Evolutionary conservation across 2,329 filamentous ascomycete genomes (phyloP), one percentile per base, ranked within the genome.

Genomic region (Penicillium expansum): DNA sequence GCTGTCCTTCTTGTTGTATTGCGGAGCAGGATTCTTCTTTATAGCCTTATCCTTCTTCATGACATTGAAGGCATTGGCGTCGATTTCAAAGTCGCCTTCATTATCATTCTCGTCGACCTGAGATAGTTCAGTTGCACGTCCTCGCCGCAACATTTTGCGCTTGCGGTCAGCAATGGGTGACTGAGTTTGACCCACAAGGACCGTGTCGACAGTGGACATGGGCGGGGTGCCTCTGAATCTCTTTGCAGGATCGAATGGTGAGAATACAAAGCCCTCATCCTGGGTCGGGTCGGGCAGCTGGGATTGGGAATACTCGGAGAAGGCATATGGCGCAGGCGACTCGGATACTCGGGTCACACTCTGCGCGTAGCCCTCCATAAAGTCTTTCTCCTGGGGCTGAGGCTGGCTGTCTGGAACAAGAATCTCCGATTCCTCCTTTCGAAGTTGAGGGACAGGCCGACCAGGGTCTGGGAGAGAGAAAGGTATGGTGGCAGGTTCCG

Each of bases 1-100:
- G 76, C 91, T 95, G 72, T 89, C 92, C 74, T 91, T 92, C 74
- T 88, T 90, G 76, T 96, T 84, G 66, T 92, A 96, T 1, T 47
- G 16, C 4, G 80, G 79, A 16, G 82, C 79, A 6, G 77, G 76
- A 50, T 82, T 79, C 65, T 84, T 83, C 39, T 71, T 77, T 6
- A 84, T 82, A 4, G 82, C 86, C 68, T 87, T 87, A 63, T 84
- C 86, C 68, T 87, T 87, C 64, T 84, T 85, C 84, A 96, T 85
- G 35, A 87, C 74, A 54, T 83, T 80, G 70, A 94, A 95, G 0
- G 87, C 89, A 61, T 80, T 78, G 3, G 74, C 73, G 42, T 73
- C 63, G 27, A 74, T 74, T 33, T 76, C 75, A 48, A 71, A 69
- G 14, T 67, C 70, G 24, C 65, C 69, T 0, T 75, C 70, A 20